Evolutionary conservation across 345 rosid species (phyloP).

Genomic region (Tarenaya hassleriana): DNA sequence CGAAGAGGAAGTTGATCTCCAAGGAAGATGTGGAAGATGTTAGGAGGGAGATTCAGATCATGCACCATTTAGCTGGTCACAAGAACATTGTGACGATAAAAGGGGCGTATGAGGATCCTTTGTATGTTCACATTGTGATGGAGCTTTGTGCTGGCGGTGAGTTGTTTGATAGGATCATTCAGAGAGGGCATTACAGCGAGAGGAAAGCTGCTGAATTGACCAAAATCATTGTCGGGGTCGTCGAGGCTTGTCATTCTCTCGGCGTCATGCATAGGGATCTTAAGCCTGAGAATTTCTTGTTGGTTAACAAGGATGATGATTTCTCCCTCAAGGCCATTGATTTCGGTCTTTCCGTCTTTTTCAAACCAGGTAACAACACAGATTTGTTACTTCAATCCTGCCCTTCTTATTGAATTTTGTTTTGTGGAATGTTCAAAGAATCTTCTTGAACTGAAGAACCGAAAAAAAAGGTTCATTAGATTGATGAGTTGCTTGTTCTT

Average conservation of each 20-base stretch:
- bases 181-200: conserved; percentile 95
- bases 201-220: conserved; percentile 93
- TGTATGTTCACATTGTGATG: conserved; percentile 91
- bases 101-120: conserved; percentile 88
- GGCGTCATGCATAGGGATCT: conserved; percentile 99
- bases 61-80: conserved; percentile 99
- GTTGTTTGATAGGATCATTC: conserved; percentile 92
- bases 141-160: conserved; percentile 98
- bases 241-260: conserved; percentile 93
- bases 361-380: conserved; percentile 95
- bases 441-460: neutral
- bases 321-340: conserved; percentile 97
- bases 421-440: neutral
- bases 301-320: conserved; percentile 98
- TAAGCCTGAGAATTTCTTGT: conserved; percentile 97
- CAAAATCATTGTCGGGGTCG: conserved; percentile 90
- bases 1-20: conserved; percentile 92
- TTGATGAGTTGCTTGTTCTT: no score
- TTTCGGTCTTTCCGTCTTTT: conserved; percentile 94
- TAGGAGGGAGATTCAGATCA: conserved; percentile 94
- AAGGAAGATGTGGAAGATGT: conserved; percentile 96
- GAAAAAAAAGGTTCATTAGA: no score
- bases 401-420: no score
- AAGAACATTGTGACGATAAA: conserved; percentile 80
- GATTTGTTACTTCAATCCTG: no score